A percentile compares a stretch with the other conserved stretches of the same genome.
Evolutionary conservation across 306 rosid genomes (phyloP).

Genomic region (Vigna trinervia): DNA sequence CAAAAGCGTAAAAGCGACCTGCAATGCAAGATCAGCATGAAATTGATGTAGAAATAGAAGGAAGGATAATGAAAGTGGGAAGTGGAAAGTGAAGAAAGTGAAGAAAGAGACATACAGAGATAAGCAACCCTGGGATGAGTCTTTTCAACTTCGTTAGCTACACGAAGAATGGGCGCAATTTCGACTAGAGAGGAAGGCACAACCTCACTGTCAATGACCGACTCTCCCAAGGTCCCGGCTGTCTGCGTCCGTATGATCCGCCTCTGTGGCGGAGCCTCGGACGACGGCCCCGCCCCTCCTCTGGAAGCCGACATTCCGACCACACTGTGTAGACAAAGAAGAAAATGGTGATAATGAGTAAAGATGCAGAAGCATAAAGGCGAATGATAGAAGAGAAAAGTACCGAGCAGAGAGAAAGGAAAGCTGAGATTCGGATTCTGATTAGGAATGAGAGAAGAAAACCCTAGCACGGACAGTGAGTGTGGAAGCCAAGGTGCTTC

Average conservation of each 20-base stretch:
- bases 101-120: slow-evolving; percentile 68
- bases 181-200: slow-evolving; percentile 92
- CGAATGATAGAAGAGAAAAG: too few relatives aligned
- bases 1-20: slow-evolving; percentile 99
- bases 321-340: not conserved
- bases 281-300: slow-evolving; percentile 60
- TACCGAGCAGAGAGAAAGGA: not conserved
- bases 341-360: not conserved
- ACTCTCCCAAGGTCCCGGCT: slow-evolving; percentile 89
- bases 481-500: slow-evolving; percentile 52
- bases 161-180: slow-evolving; percentile 96
- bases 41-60: not conserved
- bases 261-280: slow-evolving; percentile 71
- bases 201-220: slow-evolving; percentile 85
- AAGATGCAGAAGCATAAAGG: not conserved
- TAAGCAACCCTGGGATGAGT: slow-evolving; percentile 97
- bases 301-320: slow-evolving; percentile 67
- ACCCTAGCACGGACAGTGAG: slow-evolving; percentile 51
- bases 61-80: not conserved
- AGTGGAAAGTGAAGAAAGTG: not conserved
- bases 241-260: slow-evolving; percentile 86
- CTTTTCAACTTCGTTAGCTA: slow-evolving; percentile 93
- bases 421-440: slow-evolving; percentile 2
- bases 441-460: not conserved
- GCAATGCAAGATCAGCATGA: slow-evolving; percentile 24